Evolutionary conservation across 495 filamentous ascomycete species (phyloP), one percentile per base, ranked within the genome.

Genomic region (Penicillium lividum): DNA sequence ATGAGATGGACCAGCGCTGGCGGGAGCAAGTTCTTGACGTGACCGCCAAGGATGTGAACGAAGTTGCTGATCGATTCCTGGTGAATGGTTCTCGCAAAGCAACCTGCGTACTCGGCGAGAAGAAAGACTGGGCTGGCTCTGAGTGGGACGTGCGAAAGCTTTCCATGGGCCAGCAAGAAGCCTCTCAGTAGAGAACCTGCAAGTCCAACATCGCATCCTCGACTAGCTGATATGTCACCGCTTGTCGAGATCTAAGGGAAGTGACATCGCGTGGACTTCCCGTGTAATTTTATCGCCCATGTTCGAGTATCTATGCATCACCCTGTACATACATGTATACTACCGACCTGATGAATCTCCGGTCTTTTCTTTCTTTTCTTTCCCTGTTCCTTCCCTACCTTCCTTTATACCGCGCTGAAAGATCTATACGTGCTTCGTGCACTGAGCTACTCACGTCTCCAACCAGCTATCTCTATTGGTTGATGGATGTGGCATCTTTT

Each of bases 11-110:
- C 62, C 93, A 97, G 69, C 82, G 77, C 61, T 86, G 90, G 68
- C 84, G 95, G 68, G 90, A 96, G 67, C 86, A 89, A 59, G 81
- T 98, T 42, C 80, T 98, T 15, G 93, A 96, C 71, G 93, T 97
- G 51, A 91, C 83, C 10, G 88, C 84, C 60, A 83, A 87, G 60
- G 87, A 95, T 60, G 88, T 98, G 16, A 85, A 86, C 56, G 81
- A 87, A 31, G 93, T 84, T 15, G 95, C 94, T 1, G 86, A 96
- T 63, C 80, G 84, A 59, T 96, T 89, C 69, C 73, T 97, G 58
- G 85, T 96, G 30, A 83, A 93, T 16, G 84, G 79, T n/a, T 75
- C 54, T 67, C 81, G 75, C 11, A 72, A 80, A 53, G 79, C 62
- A 68, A 77, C 66, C 60, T 91, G 64, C 44, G 85, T 98, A 40